These are phyloP conservation scores for Mycena rosella DNA, from an alignment of 768 basidiomycete genomes.

Conservation along the genomic window DNA sequence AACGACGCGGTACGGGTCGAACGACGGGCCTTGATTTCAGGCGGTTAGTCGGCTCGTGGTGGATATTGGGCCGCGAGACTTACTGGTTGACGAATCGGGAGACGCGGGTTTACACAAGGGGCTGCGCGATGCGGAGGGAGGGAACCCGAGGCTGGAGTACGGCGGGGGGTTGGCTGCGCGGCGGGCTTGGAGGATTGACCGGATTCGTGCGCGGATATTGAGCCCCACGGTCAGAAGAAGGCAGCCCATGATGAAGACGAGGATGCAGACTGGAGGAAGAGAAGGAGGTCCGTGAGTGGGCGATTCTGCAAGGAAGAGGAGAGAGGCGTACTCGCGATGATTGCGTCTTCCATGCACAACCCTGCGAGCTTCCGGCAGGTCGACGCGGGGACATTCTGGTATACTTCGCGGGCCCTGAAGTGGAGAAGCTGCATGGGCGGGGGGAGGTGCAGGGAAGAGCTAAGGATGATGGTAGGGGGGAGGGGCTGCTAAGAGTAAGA, in stretches of 20 bases:
- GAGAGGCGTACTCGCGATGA: conserved; percentile 14
- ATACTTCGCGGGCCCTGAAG: conserved; percentile 14
- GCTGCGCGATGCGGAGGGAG: conserved; percentile 10
- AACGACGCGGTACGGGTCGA: conserved; percentile 45
- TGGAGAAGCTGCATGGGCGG: conserved; percentile 9
- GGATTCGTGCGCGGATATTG: conserved; percentile 15
- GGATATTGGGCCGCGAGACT: conserved; percentile 21
- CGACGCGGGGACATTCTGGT: conserved; percentile 13
- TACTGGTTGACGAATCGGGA: neutral
- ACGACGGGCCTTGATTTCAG: conserved; percentile 4
- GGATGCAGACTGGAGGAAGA: neutral
- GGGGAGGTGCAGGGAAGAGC: neutral
- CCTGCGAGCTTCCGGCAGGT: conserved; percentile 14
- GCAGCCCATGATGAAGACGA: conserved; percentile 13
- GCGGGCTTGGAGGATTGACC: conserved; percentile 5
- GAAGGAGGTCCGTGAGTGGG: neutral
- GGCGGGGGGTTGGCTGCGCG: conserved; percentile 11
- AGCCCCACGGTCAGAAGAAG: conserved; percentile 16
- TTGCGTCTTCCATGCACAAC: conserved; percentile 9
- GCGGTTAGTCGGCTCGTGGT: neutral
- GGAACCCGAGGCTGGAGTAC: conserved; percentile 25
- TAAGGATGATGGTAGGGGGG: conserved; percentile 1
- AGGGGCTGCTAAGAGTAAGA: neutral
- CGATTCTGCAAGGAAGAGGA: neutral
- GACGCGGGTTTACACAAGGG: conserved; percentile 1